Percentiles rank a stretch among this genome's conserved stretches.
Conservation (phyloP, 2,329 filamentous ascomycete genomes). For the Penicillium expansum region DNA sequence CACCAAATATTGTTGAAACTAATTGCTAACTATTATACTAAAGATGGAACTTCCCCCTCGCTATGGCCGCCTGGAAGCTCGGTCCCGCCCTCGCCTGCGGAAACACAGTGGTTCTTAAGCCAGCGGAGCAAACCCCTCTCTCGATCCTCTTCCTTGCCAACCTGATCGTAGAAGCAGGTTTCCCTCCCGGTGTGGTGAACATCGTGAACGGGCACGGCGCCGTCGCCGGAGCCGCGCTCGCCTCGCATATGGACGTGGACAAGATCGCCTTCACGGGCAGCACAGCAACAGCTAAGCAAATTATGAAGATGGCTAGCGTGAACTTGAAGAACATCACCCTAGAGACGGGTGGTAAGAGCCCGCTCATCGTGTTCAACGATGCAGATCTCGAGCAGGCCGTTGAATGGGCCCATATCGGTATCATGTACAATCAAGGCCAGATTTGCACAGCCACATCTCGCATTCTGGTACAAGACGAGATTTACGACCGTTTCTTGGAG, state of each 20-base stretch:
- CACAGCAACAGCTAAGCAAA: slow-evolving; percentile 34
- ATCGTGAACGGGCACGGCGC: slow-evolving; percentile 35
- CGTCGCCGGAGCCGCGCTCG: slow-evolving; percentile 32
- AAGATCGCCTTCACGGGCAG: slow-evolving; percentile 38
- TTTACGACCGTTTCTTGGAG: slow-evolving; percentile 23
- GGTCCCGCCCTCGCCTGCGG: slow-evolving; percentile 36
- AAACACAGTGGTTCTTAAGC: slow-evolving; percentile 36
- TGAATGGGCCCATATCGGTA: slow-evolving; percentile 62
- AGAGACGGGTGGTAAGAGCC: slow-evolving; percentile 62
- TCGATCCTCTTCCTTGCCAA: slow-evolving; percentile 35
- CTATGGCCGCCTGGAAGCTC: slow-evolving; percentile 61
- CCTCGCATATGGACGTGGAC: slow-evolving; percentile 34
- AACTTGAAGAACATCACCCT: slow-evolving; percentile 39
- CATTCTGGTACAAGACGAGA: slow-evolving; percentile 26
- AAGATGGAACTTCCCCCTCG: slow-evolving; percentile 49
- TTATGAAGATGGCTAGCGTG: slow-evolving; percentile 38
- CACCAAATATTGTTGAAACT: slow-evolving; percentile 31
- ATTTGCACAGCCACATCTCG: slow-evolving; percentile 38
- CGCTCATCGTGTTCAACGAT: slow-evolving; percentile 63
- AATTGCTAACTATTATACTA: not conserved
- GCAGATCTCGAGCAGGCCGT: slow-evolving; percentile 67
- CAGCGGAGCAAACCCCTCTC: slow-evolving; percentile 36
- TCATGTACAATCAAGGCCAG: slow-evolving; percentile 45
- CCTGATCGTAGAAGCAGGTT: slow-evolving; percentile 35
- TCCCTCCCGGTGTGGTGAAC: slow-evolving; percentile 37